Conservation (phyloP, 2,329 filamentous ascomycete species). For the Clarireedia homoeocarpa region DNA sequence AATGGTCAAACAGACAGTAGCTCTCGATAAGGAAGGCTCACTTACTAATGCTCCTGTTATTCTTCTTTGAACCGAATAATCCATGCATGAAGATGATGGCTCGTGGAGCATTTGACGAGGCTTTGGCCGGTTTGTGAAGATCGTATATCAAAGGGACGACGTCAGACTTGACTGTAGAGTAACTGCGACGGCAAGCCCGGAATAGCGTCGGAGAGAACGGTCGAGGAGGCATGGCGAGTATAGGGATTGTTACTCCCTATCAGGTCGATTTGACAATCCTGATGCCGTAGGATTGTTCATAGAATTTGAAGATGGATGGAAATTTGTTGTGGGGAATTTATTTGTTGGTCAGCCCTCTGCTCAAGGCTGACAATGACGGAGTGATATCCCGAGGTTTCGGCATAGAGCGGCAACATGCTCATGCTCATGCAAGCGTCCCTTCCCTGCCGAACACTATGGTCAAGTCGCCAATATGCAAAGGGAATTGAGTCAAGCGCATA, state of each 20-base stretch:
- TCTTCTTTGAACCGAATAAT: slow-evolving; percentile 90
- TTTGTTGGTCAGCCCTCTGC: slow-evolving; percentile 2
- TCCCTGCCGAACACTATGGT: too few relatives aligned
- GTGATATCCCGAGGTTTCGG: not conserved
- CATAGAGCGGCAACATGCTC: not conserved
- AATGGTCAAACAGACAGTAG: slow-evolving; percentile 11
- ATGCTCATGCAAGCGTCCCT: too few relatives aligned
- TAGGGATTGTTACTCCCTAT: not conserved
- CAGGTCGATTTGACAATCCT: not conserved
- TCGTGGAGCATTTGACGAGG: slow-evolving; percentile 35
- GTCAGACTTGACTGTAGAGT: slow-evolving; percentile 7
- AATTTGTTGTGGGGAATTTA: slow-evolving; percentile 1
- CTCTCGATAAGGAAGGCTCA: slow-evolving; percentile 34
- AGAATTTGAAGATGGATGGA: not conserved
- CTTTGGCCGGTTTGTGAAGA: slow-evolving; percentile 52
- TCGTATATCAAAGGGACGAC: slow-evolving; percentile 49
- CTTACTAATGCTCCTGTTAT: slow-evolving; percentile 93
- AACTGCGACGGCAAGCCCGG: slow-evolving; percentile 8
- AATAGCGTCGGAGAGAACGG: slow-evolving; percentile 4
- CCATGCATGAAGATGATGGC: slow-evolving; percentile 89
- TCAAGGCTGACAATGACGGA: not conserved
- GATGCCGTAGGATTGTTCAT: not conserved
- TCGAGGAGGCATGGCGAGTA: slow-evolving; percentile 14
- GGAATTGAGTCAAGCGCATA: too few relatives aligned
- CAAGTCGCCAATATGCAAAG: too few relatives aligned